Evolutionary conservation across 1,284 basidiomycete genomes (phyloP).

Genomic region (Grifola frondosa): DNA sequence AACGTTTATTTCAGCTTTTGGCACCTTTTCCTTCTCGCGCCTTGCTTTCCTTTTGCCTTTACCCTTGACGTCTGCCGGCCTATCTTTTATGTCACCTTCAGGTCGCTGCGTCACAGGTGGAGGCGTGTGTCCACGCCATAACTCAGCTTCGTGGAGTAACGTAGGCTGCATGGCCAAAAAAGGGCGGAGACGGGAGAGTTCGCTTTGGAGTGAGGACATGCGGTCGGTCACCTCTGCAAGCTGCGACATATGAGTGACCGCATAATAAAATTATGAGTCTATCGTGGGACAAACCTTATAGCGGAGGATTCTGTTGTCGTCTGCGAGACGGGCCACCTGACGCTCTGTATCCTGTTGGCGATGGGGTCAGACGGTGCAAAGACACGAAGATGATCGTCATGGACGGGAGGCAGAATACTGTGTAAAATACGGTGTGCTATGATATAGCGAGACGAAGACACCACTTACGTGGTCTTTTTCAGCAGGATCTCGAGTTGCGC

Average conservation of each 20-base stretch:
- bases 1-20: too few relatives aligned
- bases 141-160: constrained; percentile 20
- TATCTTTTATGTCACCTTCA: background rate
- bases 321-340: constrained; percentile 42
- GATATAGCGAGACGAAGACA: background rate
- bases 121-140: constrained; percentile 16
- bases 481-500: constrained; percentile 33
- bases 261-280: too few relatives aligned
- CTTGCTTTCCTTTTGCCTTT: constrained; percentile 15
- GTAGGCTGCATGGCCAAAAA: constrained; percentile 54
- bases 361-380: background rate
- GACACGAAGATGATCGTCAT: background rate
- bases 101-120: background rate
- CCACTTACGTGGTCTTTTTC: constrained; percentile 45
- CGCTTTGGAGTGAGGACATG: constrained; percentile 47
- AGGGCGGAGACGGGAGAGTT: constrained; percentile 54
- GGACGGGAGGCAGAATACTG: background rate
- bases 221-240: too few relatives aligned
- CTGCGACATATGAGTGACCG: too few relatives aligned
- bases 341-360: constrained; percentile 50
- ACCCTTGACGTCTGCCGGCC: background rate
- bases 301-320: constrained; percentile 55
- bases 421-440: background rate
- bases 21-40: constrained; percentile 15
- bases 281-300: constrained; percentile 47